Base-by-base conservation (phyloP, 2,329 filamentous ascomycete species). In the Paraconiothyrium brasiliense region DNA sequence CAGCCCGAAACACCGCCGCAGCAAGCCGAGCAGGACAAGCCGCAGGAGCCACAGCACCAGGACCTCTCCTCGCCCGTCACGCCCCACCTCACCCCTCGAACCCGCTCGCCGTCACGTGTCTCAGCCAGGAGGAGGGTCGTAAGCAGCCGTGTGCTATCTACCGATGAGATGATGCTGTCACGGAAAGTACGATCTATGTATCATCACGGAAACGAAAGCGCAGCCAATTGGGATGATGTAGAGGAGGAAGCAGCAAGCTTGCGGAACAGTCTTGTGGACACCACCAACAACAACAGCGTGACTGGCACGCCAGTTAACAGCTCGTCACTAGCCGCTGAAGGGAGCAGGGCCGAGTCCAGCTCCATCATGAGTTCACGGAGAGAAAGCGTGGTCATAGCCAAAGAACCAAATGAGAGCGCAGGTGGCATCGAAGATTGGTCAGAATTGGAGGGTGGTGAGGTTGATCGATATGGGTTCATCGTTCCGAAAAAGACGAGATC, bases 401-500 rank as follows among this genome's bases (percentile, higher is more conserved):
- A 84, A 65, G 84, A 88, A 64, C 79, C 83, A 11, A 79, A 82
- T 54, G 88, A 90, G 74, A 75, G 85, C 35, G 87, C 87, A 24
- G 88, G 88, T 8, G 88, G 88, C 2, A 83, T 89, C 52, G 88
- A 90, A 65, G 87, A 90, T 67, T 90, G 87, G 87, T 82, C 86
- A 62, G 83, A 89, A 72, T 78, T 90, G 11, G 80, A 84, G 20
- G 85, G 82, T 6, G 84, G 79, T 14, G 84, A 89, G 63, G 86
- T 90, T 3, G 88, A 90, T 73, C 82, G 88, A 61, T 90, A 90
- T 71, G 88, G 88, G 10, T 90, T 90, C 76, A 90, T 90, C 62
- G 73, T 84, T 14, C 80, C 81, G 4, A 79, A 74, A 47, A 80
- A 78, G 60, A 64, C 67, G 14, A 62, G 70, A 9, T 80, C 81